phyloP scores from a whole-genome alignment of 2,329 filamentous ascomycete species.

The Hypoxylon sp. region DNA sequence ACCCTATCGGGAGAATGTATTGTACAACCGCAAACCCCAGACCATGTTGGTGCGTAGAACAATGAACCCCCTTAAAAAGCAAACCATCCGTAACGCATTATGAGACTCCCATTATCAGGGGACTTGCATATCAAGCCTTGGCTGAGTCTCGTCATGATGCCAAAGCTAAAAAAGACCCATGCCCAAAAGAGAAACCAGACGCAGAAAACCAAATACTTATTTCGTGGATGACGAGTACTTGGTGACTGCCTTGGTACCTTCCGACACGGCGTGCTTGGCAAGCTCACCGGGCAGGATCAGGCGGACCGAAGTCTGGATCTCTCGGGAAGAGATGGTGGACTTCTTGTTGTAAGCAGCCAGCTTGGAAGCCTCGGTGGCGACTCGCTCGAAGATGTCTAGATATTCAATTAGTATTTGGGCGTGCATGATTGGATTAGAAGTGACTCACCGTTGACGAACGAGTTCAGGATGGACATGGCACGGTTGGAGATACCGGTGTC shows the following conservation, averaged over 20 bases:
- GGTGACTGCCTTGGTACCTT: constrained; percentile 99
- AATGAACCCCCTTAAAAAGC: constrained; percentile 74
- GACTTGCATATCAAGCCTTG: constrained; percentile 54
- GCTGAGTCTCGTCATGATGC: constrained; percentile 71
- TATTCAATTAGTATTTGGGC: constrained; percentile 41
- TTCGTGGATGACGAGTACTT: constrained; percentile 99
- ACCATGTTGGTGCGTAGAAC: constrained; percentile 75
- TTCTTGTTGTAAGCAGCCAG: constrained; percentile 99
- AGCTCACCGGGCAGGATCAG: constrained; percentile 98
- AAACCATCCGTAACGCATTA: constrained; percentile 83
- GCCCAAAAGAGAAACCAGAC: constrained; percentile 70
- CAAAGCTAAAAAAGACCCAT: constrained; percentile 68
- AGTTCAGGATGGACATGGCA: constrained; percentile 99
- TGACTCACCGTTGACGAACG: constrained; percentile 93
- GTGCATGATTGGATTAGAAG: background rate
- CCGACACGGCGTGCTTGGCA: constrained; percentile 99
- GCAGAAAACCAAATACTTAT: constrained; percentile 72
- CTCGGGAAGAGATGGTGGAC: constrained; percentile 98
- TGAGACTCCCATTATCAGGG: constrained; percentile 67
- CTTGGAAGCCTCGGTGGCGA: constrained; percentile 98
- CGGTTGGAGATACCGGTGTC: constrained; percentile 99
- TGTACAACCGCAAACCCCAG: constrained; percentile 81
- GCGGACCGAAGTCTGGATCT: constrained; percentile 99
- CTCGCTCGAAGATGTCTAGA: constrained; percentile 98
- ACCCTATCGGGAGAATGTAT: constrained; percentile 76